These are phyloP conservation scores for Neoconidiobolus thromboides DNA, from an alignment of 371 early-diverging fungal genomes.

Conservation along the genomic window DNA sequence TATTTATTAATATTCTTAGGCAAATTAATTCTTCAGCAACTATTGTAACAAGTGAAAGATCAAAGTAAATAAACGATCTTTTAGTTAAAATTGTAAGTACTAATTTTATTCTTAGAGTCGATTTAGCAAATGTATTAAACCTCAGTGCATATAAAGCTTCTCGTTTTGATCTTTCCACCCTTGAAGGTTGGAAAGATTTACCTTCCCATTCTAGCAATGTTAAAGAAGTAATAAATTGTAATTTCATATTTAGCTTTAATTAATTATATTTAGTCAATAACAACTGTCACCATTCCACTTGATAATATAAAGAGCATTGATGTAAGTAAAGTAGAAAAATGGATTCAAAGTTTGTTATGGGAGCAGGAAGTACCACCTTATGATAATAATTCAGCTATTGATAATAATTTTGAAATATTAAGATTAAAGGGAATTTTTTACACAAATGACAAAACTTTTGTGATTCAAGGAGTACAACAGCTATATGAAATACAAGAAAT, in stretches of 20 bases:
- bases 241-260: slow-evolving; percentile 17
- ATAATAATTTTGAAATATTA: slow-evolving; percentile 31
- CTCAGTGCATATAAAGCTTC: background rate
- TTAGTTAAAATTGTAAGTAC: background rate
- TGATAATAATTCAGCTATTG: too few species aligned
- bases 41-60: too few species aligned
- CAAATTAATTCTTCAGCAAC: too few species aligned
- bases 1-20: slow-evolving; percentile 9
- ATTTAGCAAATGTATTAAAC: background rate
- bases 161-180: background rate
- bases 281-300: slow-evolving; percentile 10
- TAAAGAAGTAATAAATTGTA: slow-evolving; percentile 6
- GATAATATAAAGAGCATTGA: too few species aligned
- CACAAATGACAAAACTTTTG: slow-evolving; percentile 20
- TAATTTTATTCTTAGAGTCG: background rate
- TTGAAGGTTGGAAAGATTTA: background rate
- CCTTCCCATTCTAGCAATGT: too few species aligned
- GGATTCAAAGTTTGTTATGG: slow-evolving; percentile 87
- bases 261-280: slow-evolving; percentile 9
- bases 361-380: slow-evolving; percentile 36
- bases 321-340: slow-evolving; percentile 34
- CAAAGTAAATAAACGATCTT: too few species aligned
- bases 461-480: slow-evolving; percentile 84
- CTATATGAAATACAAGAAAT: slow-evolving; percentile 47
- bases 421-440: slow-evolving; percentile 67